Percentiles rank a stretch among this genome's conserved stretches.
These are phyloP conservation scores for Polytolypa hystricis DNA, from an alignment of 2,329 filamentous ascomycete species.

Conservation along the genomic window DNA sequence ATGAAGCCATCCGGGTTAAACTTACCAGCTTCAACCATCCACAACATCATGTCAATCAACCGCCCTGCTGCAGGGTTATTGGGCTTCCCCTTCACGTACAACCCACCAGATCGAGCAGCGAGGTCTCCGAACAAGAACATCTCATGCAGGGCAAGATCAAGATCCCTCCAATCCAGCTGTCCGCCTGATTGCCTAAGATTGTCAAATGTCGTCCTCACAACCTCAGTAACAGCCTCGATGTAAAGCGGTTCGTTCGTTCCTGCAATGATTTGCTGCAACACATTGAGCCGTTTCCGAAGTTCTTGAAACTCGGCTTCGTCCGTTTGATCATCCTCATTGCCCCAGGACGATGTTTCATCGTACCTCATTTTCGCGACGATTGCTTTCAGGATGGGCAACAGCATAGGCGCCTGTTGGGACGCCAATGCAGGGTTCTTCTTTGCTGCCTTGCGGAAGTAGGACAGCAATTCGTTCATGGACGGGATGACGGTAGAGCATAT, in stretches of 20 bases:
- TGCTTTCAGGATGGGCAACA: slow-evolving; percentile 78
- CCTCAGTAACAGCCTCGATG: slow-evolving; percentile 72
- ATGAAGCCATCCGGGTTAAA: too few species aligned
- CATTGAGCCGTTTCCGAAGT: slow-evolving; percentile 76
- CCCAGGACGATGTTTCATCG: slow-evolving; percentile 89
- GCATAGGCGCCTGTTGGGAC: slow-evolving; percentile 64
- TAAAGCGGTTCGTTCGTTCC: slow-evolving; percentile 81
- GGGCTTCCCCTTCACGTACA: slow-evolving; percentile 77
- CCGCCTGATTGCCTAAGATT: slow-evolving; percentile 62
- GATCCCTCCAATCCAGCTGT: slow-evolving; percentile 83
- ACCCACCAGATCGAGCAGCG: slow-evolving; percentile 73
- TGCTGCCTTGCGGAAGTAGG: slow-evolving; percentile 73
- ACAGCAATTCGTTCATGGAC: slow-evolving; percentile 81
- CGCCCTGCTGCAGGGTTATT: slow-evolving; percentile 68
- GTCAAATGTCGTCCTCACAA: slow-evolving; percentile 80
- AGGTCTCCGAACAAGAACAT: slow-evolving; percentile 94
- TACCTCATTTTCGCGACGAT: slow-evolving; percentile 96
- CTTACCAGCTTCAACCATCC: slow-evolving; percentile 86
- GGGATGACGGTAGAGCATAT: slow-evolving; percentile 93
- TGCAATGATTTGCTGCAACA: slow-evolving; percentile 85
- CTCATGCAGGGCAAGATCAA: slow-evolving; percentile 87
- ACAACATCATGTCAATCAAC: slow-evolving; percentile 82
- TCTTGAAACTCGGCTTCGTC: slow-evolving; percentile 98
- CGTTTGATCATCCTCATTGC: slow-evolving; percentile 84
- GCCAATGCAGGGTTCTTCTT: slow-evolving; percentile 54